Conservation (phyloP, 2,329 filamentous ascomycete species). For the Ophiocordyceps camponoti-saundersi region DNA sequence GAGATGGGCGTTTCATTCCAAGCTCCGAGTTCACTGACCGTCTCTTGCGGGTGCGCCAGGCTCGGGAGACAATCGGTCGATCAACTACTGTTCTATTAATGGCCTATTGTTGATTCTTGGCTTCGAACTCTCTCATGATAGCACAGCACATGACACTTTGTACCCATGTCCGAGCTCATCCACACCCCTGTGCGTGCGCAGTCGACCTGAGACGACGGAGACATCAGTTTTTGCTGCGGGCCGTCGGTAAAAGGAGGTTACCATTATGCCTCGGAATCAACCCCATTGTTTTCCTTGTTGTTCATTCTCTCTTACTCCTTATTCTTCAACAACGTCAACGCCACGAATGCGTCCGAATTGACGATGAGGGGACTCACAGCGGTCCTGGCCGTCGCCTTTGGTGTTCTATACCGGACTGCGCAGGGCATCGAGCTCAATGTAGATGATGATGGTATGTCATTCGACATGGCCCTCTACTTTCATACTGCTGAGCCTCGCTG, state of each 20-base stretch:
- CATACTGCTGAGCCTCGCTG: not conserved
- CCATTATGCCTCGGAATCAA: not conserved
- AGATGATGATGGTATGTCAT: conserved; percentile 12
- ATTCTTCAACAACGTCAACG: not conserved
- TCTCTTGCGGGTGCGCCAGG: not conserved
- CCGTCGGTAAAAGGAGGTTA: not conserved
- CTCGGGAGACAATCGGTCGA: not conserved
- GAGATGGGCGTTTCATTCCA: not conserved
- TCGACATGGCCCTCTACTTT: not conserved
- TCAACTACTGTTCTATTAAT: not conserved
- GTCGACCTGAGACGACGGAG: not conserved
- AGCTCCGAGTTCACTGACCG: not conserved
- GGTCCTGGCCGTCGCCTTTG: conserved; percentile 3
- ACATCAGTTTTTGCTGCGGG: not conserved
- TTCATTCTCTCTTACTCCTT: not conserved
- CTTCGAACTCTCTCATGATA: not conserved
- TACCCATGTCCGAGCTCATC: not conserved
- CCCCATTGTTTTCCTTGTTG: not conserved
- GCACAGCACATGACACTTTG: not conserved
- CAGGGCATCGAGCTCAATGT: conserved; percentile 15
- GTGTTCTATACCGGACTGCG: conserved; percentile 2
- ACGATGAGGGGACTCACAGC: conserved; percentile 1
- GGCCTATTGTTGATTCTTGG: not conserved
- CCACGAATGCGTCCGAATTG: not conserved
- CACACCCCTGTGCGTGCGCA: not conserved